Evolutionary conservation across 352 stramenopile species (phyloP), one percentile per base, ranked within the genome.

Genomic region (Globisporangium camurandrum): DNA sequence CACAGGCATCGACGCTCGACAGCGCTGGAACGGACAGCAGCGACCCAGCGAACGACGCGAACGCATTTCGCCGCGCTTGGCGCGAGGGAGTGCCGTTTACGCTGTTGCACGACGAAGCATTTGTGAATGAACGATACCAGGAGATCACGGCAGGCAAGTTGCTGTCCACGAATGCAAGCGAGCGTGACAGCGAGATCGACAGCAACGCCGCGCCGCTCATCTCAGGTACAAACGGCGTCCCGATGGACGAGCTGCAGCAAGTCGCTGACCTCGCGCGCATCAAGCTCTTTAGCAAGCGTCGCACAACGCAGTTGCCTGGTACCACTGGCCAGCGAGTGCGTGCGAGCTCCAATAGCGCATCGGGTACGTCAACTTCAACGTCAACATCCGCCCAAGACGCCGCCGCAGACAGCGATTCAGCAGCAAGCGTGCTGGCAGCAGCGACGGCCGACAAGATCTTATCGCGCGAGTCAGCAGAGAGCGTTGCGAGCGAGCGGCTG

Each of bases 21-120:
- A 22, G 33, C 47, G 12, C 26, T 27, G 40, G 8, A 12, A 34
- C 8, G 8, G 14, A 12, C 30, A 34, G 14, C 14, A 24, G 9
- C 34, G 62, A 40, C n/a, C 39, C 46, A 26, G 47, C 58, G 44
- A 49, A 38, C 20, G 46, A 46, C 20, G 6, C 41, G 11, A 31
- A 43, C 7, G 54, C 54, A 24, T 60, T 60, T 27, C 54, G 46
- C 16, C 70, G 57, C 14, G 59, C 61, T 12, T 83, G 71, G 71
- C 68, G 64, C 23, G 69, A 80, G 20, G 71, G 76, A 24, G 61
- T 69, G 27, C 74, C 72, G 1, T 88, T 88, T 62, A 85, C 74
- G 50, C 64, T 85, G 62, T 64, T 88, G 26, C 67, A 84, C 48
- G 74, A 88, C 57, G 69, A 88, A 34, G 55, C 63, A 40, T 88